phyloP scores from a whole-genome alignment of 2,329 filamentous ascomycete genomes.

The Neonectria sp. region DNA sequence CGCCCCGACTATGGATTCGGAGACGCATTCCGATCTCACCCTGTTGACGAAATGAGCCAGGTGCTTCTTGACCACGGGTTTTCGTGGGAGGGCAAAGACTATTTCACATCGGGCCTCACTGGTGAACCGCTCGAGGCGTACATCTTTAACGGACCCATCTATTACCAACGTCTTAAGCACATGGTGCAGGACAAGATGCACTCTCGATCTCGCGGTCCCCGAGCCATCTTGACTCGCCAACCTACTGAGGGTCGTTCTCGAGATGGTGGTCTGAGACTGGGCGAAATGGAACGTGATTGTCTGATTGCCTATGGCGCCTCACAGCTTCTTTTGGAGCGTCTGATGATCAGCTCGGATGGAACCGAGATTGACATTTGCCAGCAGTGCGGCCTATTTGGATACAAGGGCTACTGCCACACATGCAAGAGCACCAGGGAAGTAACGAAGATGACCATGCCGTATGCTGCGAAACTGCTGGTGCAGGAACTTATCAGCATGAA shows the following conservation, averaged over 20 bases:
- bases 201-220: conserved; percentile 89
- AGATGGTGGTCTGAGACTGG: conserved; percentile 91
- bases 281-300: conserved; percentile 99
- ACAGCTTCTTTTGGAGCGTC: conserved; percentile 89
- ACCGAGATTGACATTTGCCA: conserved; percentile 96
- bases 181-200: conserved; percentile 99
- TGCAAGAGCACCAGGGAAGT: conserved; percentile 90
- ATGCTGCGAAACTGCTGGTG: conserved; percentile 95
- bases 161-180: conserved; percentile 99
- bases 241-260: conserved; percentile 95
- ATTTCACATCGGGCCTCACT: conserved; percentile 94
- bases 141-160: conserved; percentile 98
- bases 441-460: conserved; percentile 95
- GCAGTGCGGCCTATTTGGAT: conserved; percentile 94
- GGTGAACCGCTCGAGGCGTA: conserved; percentile 95
- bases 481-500: conserved; percentile 99
- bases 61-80: conserved; percentile 91
- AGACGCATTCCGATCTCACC: conserved; percentile 85
- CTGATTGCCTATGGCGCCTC: conserved; percentile 96
- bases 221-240: conserved; percentile 93
- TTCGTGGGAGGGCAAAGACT: conserved; percentile 97
- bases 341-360: conserved; percentile 95
- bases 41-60: conserved; percentile 90
- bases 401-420: conserved; percentile 93
- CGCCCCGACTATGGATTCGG: conserved; percentile 87